Conservation (phyloP, 805 yeast genomes). For the Debaryomyces tyrocola region DNA sequence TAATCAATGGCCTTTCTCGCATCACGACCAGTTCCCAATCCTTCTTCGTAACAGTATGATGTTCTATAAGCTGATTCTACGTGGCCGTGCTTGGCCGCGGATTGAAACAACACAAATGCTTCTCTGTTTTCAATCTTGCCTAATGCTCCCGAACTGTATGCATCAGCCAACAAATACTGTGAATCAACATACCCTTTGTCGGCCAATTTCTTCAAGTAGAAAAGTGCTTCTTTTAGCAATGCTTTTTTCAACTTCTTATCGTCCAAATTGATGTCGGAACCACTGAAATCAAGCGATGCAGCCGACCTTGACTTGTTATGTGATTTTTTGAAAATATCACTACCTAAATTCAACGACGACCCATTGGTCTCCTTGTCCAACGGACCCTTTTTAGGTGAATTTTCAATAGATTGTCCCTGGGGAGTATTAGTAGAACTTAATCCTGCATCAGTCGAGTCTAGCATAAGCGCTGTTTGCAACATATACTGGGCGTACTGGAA, state of each 20-base stretch:
- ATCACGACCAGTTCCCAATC: slow-evolving; percentile 88
- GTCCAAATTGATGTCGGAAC: slow-evolving; percentile 14
- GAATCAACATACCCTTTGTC: slow-evolving; percentile 87
- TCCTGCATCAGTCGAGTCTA: slow-evolving; percentile 30
- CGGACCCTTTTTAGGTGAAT: slow-evolving; percentile 16
- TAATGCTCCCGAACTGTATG: slow-evolving; percentile 78
- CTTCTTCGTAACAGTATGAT: slow-evolving; percentile 89
- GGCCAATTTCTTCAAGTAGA: slow-evolving; percentile 65
- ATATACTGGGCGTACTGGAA: slow-evolving; percentile 90
- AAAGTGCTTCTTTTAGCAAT: slow-evolving; percentile 74
- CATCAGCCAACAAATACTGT: slow-evolving; percentile 90
- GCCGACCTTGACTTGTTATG: slow-evolving; percentile 24
- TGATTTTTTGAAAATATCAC: slow-evolving; percentile 6
- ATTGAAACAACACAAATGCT: slow-evolving; percentile 73
- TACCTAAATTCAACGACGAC: slow-evolving; percentile 5
- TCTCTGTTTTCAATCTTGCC: slow-evolving; percentile 78
- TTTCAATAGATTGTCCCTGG: slow-evolving; percentile 13
- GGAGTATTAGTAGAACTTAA: slow-evolving; percentile 6
- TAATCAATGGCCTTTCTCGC: slow-evolving; percentile 83
- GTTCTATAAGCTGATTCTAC: slow-evolving; percentile 89
- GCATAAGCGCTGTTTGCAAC: slow-evolving; percentile 77
- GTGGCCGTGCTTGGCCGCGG: slow-evolving; percentile 94
- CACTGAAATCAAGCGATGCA: slow-evolving; percentile 18
- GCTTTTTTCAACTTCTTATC: slow-evolving; percentile 45
- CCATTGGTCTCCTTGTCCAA: slow-evolving; percentile 1